These are phyloP conservation scores for Fraxinus ornus DNA, from an alignment of 305 asterid genomes.

Conservation along the genomic window DNA sequence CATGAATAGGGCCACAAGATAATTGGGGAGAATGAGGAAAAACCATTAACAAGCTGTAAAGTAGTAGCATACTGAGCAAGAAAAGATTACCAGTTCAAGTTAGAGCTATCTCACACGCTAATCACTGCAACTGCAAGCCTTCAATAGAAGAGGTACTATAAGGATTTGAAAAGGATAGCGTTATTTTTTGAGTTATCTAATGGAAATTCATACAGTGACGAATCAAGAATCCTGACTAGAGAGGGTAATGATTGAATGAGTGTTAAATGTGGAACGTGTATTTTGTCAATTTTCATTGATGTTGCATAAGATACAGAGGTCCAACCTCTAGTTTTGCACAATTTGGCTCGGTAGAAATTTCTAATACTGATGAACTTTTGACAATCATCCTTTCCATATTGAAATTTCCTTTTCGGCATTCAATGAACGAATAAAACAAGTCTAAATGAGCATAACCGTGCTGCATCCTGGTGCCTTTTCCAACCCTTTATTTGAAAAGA, in stretches of 20 bases:
- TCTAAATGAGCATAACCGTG: constrained; percentile 27
- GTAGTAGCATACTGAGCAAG: not conserved
- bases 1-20: not conserved
- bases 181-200: not conserved
- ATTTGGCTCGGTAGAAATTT: not conserved
- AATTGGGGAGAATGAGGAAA: not conserved
- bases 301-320: not conserved
- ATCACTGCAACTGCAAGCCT: not conserved
- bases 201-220: not conserved
- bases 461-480: constrained; percentile 61
- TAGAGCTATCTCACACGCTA: not conserved
- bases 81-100: not conserved
- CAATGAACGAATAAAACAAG: not conserved
- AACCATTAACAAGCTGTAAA: not conserved
- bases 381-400: not conserved
- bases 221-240: not conserved
- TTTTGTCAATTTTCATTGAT: not conserved
- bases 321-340: not conserved
- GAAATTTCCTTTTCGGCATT: not conserved
- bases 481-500: constrained; percentile 43
- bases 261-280: constrained; percentile 1
- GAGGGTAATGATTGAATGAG: not conserved
- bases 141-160: not conserved
- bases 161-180: not conserved
- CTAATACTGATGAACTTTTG: not conserved